Evolutionary conservation across 1,284 basidiomycete genomes (phyloP).

Genomic region (Rhodotorula sp.): DNA sequence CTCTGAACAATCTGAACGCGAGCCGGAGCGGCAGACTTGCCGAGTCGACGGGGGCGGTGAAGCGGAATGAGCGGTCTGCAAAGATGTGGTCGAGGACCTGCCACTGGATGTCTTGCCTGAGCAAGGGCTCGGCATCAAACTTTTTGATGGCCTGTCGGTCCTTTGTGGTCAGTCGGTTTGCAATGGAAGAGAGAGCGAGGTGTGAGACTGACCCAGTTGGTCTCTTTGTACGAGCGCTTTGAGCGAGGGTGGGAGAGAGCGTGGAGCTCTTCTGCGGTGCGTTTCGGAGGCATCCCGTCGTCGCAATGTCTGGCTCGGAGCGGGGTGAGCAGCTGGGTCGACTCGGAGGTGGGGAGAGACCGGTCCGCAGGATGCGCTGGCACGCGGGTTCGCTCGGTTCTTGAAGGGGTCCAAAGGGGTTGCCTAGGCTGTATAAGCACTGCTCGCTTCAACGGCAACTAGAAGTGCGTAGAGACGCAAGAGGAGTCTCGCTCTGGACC

Average conservation of each 20-base stretch:
- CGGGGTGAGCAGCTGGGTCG: not conserved
- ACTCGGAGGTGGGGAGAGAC: not conserved
- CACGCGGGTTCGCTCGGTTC: not conserved
- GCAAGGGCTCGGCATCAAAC: constrained; percentile 37
- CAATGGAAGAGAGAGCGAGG: not conserved
- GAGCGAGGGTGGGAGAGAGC: constrained; percentile 20
- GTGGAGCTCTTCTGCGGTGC: constrained; percentile 29
- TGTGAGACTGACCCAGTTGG: constrained; percentile 26
- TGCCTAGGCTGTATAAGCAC: too few species aligned
- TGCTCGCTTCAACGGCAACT: too few species aligned
- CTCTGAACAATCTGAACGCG: not conserved
- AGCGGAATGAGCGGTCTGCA: constrained; percentile 64
- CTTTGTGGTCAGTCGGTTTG: not conserved
- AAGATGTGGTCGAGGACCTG: constrained; percentile 79
- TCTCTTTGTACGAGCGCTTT: constrained; percentile 33
- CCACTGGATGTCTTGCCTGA: constrained; percentile 69
- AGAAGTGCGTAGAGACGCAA: too few species aligned
- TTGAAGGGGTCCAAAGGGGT: not conserved
- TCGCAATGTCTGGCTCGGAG: too few species aligned
- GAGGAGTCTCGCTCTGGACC: not conserved
- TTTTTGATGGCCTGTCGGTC: constrained; percentile 39
- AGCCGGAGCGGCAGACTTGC: not conserved
- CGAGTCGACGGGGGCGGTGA: constrained; percentile 59
- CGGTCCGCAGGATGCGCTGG: not conserved
- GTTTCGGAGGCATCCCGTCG: constrained; percentile 27